Conservation (phyloP, 2,329 filamentous ascomycete genomes). For the Trematosphaeria pertusa region DNA sequence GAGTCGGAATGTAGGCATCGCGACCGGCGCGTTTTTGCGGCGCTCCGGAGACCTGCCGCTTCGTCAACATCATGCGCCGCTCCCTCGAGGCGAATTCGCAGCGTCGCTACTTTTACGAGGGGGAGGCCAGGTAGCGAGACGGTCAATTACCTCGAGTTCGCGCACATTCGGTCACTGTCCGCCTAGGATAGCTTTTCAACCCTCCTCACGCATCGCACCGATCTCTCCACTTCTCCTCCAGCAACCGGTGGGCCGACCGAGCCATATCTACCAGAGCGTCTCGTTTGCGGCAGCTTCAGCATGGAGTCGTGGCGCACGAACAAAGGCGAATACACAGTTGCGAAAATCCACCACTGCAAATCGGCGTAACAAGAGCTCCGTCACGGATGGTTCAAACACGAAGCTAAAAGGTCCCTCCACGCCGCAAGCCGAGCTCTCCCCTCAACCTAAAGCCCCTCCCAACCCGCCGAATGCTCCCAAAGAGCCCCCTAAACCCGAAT, state of each 20-base stretch:
- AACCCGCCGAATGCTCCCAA: constrained; percentile 24
- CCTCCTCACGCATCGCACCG: constrained; percentile 19
- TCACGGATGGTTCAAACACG: constrained; percentile 30
- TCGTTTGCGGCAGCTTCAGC: constrained; percentile 33
- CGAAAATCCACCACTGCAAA: constrained; percentile 22
- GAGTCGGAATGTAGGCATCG: constrained; percentile 52
- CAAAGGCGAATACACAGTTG: constrained; percentile 22
- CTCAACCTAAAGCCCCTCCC: constrained; percentile 37
- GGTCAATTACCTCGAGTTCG: constrained; percentile 17
- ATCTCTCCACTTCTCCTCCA: constrained; percentile 19
- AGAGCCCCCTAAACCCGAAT: constrained; percentile 28
- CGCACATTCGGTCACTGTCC: constrained; percentile 7
- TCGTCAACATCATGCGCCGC: constrained; percentile 16
- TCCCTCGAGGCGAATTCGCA: constrained; percentile 20
- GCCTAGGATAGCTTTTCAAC: constrained; percentile 9
- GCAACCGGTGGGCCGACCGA: constrained; percentile 9
- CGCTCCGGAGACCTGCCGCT: constrained; percentile 39
- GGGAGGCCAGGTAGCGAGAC: constrained; percentile 10
- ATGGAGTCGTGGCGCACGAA: constrained; percentile 40
- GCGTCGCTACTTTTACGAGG: constrained; percentile 16
- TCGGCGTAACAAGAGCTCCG: constrained; percentile 48
- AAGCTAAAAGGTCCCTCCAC: constrained; percentile 28
- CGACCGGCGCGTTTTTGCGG: constrained; percentile 44
- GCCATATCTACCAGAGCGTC: constrained; percentile 26
- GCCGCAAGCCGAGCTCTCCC: constrained; percentile 41